Percentiles rank a stretch among this genome's conserved stretches.
Evolutionary conservation across 2,329 filamentous ascomycete species (phyloP).

Genomic region (Pseudocercospora fijiensis): DNA sequence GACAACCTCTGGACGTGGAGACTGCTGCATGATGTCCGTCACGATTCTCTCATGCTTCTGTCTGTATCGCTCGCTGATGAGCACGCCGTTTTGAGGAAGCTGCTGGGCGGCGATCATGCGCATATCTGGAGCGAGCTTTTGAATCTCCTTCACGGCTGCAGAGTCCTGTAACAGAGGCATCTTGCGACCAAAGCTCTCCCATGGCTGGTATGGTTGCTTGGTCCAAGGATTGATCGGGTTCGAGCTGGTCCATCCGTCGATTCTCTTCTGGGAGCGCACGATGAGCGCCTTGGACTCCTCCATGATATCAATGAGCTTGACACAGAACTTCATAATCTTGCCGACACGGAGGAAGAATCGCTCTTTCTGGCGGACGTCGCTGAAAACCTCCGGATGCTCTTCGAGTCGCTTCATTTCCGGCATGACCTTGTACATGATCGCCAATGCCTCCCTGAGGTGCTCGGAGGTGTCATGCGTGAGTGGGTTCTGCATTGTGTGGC

Average conservation of each 20-base stretch:
- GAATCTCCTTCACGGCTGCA: background rate
- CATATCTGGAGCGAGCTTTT: slow-evolving; percentile 10
- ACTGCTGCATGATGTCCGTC: background rate
- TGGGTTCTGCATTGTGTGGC: background rate
- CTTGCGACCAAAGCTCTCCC: slow-evolving; percentile 4
- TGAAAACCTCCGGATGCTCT: slow-evolving; percentile 15
- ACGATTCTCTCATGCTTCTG: slow-evolving; percentile 1
- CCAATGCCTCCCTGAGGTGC: slow-evolving; percentile 4
- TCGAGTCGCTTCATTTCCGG: slow-evolving; percentile 14
- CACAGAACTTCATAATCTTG: background rate
- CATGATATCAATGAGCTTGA: slow-evolving; percentile 10
- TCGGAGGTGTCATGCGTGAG: slow-evolving; percentile 8
- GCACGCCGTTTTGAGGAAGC: slow-evolving; percentile 9
- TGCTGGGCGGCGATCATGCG: slow-evolving; percentile 1
- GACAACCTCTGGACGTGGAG: background rate
- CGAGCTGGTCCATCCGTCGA: background rate
- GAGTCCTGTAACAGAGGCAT: background rate
- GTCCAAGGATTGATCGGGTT: slow-evolving; percentile 4
- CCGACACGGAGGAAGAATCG: slow-evolving; percentile 12
- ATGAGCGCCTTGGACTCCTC: background rate
- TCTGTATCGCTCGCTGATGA: slow-evolving; percentile 15
- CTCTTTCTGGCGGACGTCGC: background rate
- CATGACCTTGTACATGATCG: slow-evolving; percentile 9
- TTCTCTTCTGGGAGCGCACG: background rate
- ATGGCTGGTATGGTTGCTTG: background rate